A percentile compares a stretch with the other conserved stretches of the same genome.
Conservation (phyloP, 2,329 filamentous ascomycete species). For the Aspergillus sergii region DNA sequence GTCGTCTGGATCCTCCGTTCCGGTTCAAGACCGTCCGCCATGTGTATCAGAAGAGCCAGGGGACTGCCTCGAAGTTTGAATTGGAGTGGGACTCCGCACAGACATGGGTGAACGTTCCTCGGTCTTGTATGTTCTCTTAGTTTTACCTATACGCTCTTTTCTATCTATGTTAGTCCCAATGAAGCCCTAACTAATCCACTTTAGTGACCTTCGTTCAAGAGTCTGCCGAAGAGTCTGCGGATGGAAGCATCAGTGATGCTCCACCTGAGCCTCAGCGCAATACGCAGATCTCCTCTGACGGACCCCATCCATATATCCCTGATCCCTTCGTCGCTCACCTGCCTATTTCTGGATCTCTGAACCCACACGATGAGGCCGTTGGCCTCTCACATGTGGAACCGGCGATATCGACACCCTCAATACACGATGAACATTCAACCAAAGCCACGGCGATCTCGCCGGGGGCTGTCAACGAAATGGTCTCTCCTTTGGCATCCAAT, state of each 20-base stretch:
- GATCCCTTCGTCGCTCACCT: not conserved
- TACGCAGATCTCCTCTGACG: not conserved
- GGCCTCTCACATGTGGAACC: not conserved
- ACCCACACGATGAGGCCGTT: not conserved
- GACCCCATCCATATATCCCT: not conserved
- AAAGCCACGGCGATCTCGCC: constrained; percentile 20
- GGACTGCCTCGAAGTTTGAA: constrained; percentile 29
- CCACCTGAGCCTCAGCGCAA: constrained; percentile 5
- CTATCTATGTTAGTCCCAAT: not conserved
- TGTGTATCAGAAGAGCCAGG: constrained; percentile 36
- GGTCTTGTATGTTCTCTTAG: constrained; percentile 24
- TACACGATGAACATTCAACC: constrained; percentile 9
- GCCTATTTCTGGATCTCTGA: constrained; percentile 2
- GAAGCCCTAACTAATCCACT: not conserved
- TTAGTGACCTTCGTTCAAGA: constrained; percentile 34
- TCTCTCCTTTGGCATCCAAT: constrained; percentile 20
- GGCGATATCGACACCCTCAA: constrained; percentile 4
- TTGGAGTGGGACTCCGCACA: constrained; percentile 34
- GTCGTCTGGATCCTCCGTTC: constrained; percentile 37
- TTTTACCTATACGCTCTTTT: not conserved
- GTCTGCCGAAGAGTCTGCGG: constrained; percentile 19
- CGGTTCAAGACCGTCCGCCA: constrained; percentile 37
- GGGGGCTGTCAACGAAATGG: not conserved
- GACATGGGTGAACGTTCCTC: constrained; percentile 35
- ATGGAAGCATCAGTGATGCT: constrained; percentile 4